A percentile compares a stretch with the other conserved stretches of the same genome.
Evolutionary conservation across 495 filamentous ascomycete genomes (phyloP).

Genomic region (Talaromyces liani): DNA sequence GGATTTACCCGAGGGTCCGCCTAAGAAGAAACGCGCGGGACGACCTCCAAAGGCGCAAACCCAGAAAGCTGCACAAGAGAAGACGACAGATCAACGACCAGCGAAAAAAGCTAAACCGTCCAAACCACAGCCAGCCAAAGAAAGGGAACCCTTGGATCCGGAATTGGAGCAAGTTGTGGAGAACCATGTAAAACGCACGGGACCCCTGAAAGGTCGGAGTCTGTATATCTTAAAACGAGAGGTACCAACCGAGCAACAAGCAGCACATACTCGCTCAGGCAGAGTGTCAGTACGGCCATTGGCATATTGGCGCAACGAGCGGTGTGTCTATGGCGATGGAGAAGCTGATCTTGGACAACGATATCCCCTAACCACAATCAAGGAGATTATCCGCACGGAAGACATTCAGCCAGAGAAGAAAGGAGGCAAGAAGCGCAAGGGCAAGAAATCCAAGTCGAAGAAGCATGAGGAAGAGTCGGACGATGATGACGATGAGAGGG

Average conservation of each 20-base stretch:
- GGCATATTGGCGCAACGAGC: slow-evolving; percentile 83
- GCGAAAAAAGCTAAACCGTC: slow-evolving; percentile 29
- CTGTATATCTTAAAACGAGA: slow-evolving; percentile 67
- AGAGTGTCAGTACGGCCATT: slow-evolving; percentile 63
- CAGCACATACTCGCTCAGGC: slow-evolving; percentile 47
- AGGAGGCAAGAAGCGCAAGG: slow-evolving; percentile 21
- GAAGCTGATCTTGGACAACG: slow-evolving; percentile 41
- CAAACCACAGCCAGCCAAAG: slow-evolving; percentile 9
- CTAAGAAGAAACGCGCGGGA: slow-evolving; percentile 21
- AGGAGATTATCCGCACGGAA: slow-evolving; percentile 68
- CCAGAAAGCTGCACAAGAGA: slow-evolving; percentile 16
- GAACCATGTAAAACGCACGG: slow-evolving; percentile 35
- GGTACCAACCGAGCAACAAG: slow-evolving; percentile 44
- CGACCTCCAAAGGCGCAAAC: slow-evolving; percentile 24
- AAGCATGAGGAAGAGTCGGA: slow-evolving; percentile 25
- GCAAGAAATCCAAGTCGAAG: slow-evolving; percentile 30
- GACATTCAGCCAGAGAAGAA: slow-evolving; percentile 43
- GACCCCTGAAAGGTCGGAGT: slow-evolving; percentile 47
- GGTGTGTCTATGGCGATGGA: slow-evolving; percentile 58
- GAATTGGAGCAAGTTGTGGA: slow-evolving; percentile 35
- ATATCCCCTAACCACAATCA: slow-evolving; percentile 57
- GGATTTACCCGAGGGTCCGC: slow-evolving; percentile 13
- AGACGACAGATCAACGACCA: slow-evolving; percentile 18
- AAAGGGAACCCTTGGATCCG: slow-evolving; percentile 17
- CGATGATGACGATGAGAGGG: slow-evolving; percentile 44